A percentile compares a stretch with the other conserved stretches of the same genome.
These are phyloP conservation scores for Vanrija pseudolonga DNA, from an alignment of 1,284 basidiomycete genomes.

Conservation along the genomic window DNA sequence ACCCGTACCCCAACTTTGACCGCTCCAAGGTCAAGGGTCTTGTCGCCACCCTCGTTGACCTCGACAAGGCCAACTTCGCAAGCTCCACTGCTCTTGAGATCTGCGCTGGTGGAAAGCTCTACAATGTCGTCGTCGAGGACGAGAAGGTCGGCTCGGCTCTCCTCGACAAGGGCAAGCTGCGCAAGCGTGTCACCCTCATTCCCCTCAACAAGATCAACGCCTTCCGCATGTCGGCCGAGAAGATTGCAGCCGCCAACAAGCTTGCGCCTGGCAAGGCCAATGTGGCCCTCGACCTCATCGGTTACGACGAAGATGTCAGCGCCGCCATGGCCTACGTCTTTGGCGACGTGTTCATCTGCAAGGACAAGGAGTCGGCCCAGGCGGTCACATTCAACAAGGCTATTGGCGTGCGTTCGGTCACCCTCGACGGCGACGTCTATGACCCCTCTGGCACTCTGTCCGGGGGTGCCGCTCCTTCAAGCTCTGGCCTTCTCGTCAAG, in stretches of 20 bases:
- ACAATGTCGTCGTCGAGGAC: slow-evolving; percentile 90
- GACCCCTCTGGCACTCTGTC: slow-evolving; percentile 92
- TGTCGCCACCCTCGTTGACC: slow-evolving; percentile 78
- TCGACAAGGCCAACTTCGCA: slow-evolving; percentile 66
- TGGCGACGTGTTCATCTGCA: slow-evolving; percentile 86
- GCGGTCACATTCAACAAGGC: slow-evolving; percentile 79
- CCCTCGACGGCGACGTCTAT: slow-evolving; percentile 91
- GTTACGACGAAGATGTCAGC: slow-evolving; percentile 77
- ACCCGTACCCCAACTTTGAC: slow-evolving; percentile 79
- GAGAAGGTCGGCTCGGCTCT: slow-evolving; percentile 83
- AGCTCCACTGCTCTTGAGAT: slow-evolving; percentile 91
- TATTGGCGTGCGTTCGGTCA: slow-evolving; percentile 76
- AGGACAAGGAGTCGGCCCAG: slow-evolving; percentile 84
- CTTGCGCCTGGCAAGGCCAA: slow-evolving; percentile 80
- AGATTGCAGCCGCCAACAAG: slow-evolving; percentile 68
- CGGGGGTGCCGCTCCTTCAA: slow-evolving; percentile 79
- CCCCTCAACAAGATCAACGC: slow-evolving; percentile 88
- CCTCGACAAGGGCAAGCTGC: slow-evolving; percentile 71
- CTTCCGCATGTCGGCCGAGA: slow-evolving; percentile 63
- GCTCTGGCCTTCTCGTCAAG: slow-evolving; percentile 72
- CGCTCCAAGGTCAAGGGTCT: slow-evolving; percentile 82
- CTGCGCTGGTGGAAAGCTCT: slow-evolving; percentile 85
- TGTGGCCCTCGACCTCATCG: slow-evolving; percentile 80
- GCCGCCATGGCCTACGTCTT: slow-evolving; percentile 94
- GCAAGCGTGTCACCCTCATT: slow-evolving; percentile 88